These are phyloP conservation scores for Patellifolia procumbens DNA, from an alignment of 179 eudicot species.

Conservation along the genomic window DNA sequence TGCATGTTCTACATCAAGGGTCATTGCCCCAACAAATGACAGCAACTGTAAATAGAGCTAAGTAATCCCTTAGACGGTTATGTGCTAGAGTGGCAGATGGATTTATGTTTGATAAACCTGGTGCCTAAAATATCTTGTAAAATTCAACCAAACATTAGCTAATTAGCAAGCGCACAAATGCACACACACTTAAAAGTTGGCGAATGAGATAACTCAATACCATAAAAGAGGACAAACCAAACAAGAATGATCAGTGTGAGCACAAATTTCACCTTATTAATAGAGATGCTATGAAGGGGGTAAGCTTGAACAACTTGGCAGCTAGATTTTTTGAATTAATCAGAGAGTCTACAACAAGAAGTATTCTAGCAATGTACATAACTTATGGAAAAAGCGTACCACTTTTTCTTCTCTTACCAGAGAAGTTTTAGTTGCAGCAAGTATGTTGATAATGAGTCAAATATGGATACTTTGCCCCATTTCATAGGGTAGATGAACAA, in stretches of 20 bases:
- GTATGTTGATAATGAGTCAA: too few species aligned
- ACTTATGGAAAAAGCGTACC: too few species aligned
- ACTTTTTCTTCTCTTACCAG: too few species aligned
- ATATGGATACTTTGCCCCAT: too few species aligned
- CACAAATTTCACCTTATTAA: slow-evolving; percentile 21
- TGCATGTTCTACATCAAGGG: slow-evolving; percentile 89
- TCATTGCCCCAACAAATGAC: slow-evolving; percentile 70
- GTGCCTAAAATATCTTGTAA: background rate
- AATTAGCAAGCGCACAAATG: background rate
- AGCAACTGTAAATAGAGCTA: background rate
- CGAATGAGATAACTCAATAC: background rate
- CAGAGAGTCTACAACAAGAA: slow-evolving; percentile 17
- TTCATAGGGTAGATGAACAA: too few species aligned
- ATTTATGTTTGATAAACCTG: slow-evolving; percentile 17
- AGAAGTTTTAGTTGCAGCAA: too few species aligned
- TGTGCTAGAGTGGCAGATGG: slow-evolving; percentile 22
- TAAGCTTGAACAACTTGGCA: too few species aligned
- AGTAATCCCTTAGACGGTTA: slow-evolving; percentile 14
- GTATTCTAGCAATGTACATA: too few species aligned
- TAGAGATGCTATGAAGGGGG: slow-evolving; percentile 1
- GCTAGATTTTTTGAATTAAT: slow-evolving; percentile 22
- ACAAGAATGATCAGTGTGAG: background rate
- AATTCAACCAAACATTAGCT: background rate
- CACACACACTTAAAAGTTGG: background rate
- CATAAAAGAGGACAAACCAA: background rate